These are phyloP conservation scores for Fabrea salina DNA, from an alignment of 169 alveolate genomes.

Conservation along the genomic window DNA sequence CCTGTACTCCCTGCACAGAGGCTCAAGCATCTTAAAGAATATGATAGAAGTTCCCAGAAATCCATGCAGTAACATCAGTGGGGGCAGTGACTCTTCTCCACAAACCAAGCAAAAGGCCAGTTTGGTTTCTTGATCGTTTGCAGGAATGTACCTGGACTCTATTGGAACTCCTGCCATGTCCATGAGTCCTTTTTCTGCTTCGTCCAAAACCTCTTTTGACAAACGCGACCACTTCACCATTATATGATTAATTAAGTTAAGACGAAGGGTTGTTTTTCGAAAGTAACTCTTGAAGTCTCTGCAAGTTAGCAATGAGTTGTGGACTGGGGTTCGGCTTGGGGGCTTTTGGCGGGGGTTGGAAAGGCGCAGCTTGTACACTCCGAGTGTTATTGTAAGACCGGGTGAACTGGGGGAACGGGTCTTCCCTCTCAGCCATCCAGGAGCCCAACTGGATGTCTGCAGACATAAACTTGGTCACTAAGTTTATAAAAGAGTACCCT, in stretches of 20 bases:
- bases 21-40: slow-evolving; percentile 9
- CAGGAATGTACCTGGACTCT: background rate
- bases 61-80: slow-evolving; percentile 27
- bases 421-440: no score
- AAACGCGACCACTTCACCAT: background rate
- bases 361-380: no score
- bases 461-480: background rate
- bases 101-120: background rate
- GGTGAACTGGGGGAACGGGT: no score
- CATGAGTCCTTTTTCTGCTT: slow-evolving; percentile 4
- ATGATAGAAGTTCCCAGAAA: background rate
- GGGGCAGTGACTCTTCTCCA: background rate
- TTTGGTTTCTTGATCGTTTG: background rate
- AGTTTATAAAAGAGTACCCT: background rate
- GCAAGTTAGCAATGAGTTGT: no score
- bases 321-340: no score
- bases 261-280: no score
- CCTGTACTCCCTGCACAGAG: slow-evolving; percentile 22
- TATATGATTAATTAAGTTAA: no score
- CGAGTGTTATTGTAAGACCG: no score
- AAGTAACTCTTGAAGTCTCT: no score
- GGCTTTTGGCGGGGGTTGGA: no score
- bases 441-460: no score
- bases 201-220: background rate
- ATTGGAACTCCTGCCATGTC: background rate